Evolutionary conservation across 2,329 filamentous ascomycete species (phyloP), one percentile per base, ranked within the genome.

Genomic region (Cercospora zeae-maydis): DNA sequence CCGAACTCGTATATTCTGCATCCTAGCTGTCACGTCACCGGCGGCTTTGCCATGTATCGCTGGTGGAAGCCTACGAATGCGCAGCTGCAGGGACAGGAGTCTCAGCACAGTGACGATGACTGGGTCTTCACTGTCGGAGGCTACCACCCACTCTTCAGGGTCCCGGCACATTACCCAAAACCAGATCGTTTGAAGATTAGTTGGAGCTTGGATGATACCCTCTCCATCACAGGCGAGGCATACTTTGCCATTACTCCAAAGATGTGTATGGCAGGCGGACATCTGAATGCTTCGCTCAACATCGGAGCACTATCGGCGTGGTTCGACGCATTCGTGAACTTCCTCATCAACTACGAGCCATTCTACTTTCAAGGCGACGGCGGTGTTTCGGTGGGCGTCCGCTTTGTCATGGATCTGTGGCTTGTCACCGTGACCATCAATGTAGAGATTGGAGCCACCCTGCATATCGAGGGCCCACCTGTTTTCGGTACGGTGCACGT

Each of bases 241-340:
- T 65, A 65, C n/a, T 65, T 62, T 24, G 63, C 63, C 6, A 36
- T 65, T 24, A 65, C 63, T 16, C 63, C 63, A 2, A 54, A 56
- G 33, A 21, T 14, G 5, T 34, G 27, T 49, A 65, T 65, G 63
- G 63, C 36, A 7, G 63, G 63, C 9, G 60, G 47, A 11, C 34
- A 16, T 33, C 34, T 65, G 2, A 16, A 65, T 11, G 56, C 45
- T 13, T 36, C 45, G 6, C 57, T 65, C 56, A 47, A 55, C 3
- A 27, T 33, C 24, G 62, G 56, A 14, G 16, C 42, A 1, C 21
- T 65, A 7, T 42, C 13, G 24, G 63, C 63, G 16, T 62, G 37
- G 21, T 54, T 63, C 47, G 24, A n/a, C 9, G 55, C 60, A 1
- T 36, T 55, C 37, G 54, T 51, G 8, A 60, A 65, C 60, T 59